Conservation (phyloP, 2,329 filamentous ascomycete species). For the Fusarium albosuccineum region DNA sequence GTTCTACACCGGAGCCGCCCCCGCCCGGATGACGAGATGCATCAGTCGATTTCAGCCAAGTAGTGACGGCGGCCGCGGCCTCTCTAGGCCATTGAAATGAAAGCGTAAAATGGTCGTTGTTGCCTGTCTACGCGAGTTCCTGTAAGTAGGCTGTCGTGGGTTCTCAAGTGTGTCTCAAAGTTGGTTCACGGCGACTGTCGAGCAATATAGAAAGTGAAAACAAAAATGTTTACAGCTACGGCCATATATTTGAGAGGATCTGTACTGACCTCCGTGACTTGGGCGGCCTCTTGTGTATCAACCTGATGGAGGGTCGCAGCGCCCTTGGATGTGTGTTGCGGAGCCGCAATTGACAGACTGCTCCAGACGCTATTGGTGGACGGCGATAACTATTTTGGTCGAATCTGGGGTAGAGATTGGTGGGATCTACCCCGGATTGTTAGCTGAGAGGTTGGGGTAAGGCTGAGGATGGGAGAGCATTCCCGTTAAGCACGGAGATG, state of each 20-base stretch:
- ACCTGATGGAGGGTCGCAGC: neutral
- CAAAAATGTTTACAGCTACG: too few species aligned
- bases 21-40: conserved; percentile 19
- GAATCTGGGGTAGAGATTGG: conserved; percentile 1
- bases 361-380: neutral
- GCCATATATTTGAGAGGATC: too few species aligned
- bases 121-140: too few species aligned
- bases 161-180: too few species aligned
- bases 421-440: conserved; percentile 2
- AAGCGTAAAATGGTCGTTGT: neutral
- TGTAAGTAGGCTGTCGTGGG: too few species aligned
- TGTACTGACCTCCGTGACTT: neutral
- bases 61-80: neutral
- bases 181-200: too few species aligned
- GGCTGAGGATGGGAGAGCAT: neutral
- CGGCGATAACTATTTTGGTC: neutral
- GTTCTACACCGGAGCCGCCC: conserved; percentile 6
- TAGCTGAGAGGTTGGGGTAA: neutral
- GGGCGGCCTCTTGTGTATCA: neutral
- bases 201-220: too few species aligned
- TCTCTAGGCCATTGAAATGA: neutral
- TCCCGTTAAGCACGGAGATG: neutral
- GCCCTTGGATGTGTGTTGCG: neutral
- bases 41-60: conserved; percentile 16
- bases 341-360: neutral